Base-by-base conservation (phyloP, 805 yeast species). In the Myxozyma neotropica region DNA sequence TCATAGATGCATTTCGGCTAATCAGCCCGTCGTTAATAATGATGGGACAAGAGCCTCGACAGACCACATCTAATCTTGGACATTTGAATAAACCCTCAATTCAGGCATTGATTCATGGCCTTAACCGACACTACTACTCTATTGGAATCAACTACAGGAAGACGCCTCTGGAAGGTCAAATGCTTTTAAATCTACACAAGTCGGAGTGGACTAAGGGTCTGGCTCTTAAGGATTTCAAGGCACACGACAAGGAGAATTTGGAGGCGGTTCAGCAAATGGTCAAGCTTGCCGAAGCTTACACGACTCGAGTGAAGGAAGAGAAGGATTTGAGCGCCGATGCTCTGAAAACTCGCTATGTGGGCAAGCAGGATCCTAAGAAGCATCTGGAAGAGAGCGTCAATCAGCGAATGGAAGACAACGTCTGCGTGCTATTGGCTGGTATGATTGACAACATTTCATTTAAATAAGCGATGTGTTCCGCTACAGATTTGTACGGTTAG, bases 291-390 rank as follows among this genome's bases (percentile, higher is more conserved):
- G 86, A 86, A 68, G 88, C 85, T 67, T 94, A 94, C 74, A 89
- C 93, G 38, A 87, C 86, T 72, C 83, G 98, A 72, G 92, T 95
- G 53, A 82, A 87, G 67, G 98, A 95, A 75, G 99, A 94, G 73
- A 88, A 87, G 72, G 96, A 89, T 65, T 78, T 94, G 67, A 78
- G 84, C 47, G 95, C 88, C 69, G 96, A 89, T 42, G 94, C 92
- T 74, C 81, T 93, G 68, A 90, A 89, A 75, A 93, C 97, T 6
- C 85, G 99, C 72, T 95, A 93, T 71, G 97, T 94, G 38, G 99
- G 99, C 69, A 92, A 90, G 73, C 97, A 93, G 76, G 99, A 94
- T 75, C 99, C 99, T 43, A 94, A 95, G 84, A 94, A 93, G 78
- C 99, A 94, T 78, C 80, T 94, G 69, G 82, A 87, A 49, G 97